Percentiles rank a stretch among this genome's conserved stretches.
Conservation (phyloP, 2,329 filamentous ascomycete species). For the Colletotrichum siamense region DNA sequence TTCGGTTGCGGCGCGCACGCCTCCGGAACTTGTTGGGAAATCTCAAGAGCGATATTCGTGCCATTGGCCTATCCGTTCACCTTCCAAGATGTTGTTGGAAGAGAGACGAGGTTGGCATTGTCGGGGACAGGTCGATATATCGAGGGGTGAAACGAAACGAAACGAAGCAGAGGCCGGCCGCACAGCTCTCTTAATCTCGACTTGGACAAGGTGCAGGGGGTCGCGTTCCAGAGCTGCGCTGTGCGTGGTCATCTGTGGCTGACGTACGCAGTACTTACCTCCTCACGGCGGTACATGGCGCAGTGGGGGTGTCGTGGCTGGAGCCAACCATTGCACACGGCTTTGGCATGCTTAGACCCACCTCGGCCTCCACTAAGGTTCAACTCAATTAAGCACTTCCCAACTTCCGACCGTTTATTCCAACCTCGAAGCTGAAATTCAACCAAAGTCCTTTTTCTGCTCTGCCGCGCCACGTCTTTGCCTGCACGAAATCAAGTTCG, state of each 20-base stretch:
- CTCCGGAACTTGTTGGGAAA: constrained; percentile 62
- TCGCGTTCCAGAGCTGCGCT: background rate
- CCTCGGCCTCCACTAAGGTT: background rate
- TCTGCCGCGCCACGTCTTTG: background rate
- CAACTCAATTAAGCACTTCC: background rate
- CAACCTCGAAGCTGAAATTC: background rate
- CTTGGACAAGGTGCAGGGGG: constrained; percentile 2
- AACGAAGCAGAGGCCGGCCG: background rate
- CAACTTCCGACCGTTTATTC: background rate
- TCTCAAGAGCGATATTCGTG: constrained; percentile 53
- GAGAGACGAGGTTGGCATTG: background rate
- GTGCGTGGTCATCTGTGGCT: background rate
- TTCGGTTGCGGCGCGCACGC: constrained; percentile 62
- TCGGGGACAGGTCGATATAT: background rate
- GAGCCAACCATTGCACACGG: background rate
- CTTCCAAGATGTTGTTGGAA: background rate
- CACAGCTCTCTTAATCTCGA: background rate
- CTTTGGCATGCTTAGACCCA: background rate
- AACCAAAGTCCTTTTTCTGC: background rate
- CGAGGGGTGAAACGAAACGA: constrained; percentile 8
- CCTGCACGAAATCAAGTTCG: background rate
- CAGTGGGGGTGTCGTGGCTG: background rate
- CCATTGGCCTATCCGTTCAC: constrained; percentile 17
- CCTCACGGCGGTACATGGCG: background rate
- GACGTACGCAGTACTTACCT: background rate